Base-by-base conservation (phyloP, 1,284 basidiomycete genomes). In the Hemileccinum hortonii region DNA sequence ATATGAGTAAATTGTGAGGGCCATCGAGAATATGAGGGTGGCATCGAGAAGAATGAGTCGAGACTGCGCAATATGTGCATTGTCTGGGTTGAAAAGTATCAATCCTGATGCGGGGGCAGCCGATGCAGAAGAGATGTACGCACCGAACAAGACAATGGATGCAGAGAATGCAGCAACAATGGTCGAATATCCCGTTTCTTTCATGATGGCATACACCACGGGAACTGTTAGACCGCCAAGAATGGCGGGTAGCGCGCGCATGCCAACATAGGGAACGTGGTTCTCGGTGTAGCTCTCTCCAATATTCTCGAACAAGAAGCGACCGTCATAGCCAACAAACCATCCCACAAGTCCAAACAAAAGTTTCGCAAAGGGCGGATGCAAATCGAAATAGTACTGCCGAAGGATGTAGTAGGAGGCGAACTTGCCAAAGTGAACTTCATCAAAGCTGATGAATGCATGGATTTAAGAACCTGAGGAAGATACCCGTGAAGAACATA, bases 331-430 rank as follows among this genome's bases (percentile, higher is more conserved):
- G 10, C 97, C 97, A 40, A 96, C 92, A 55, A 97, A 87, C 91
- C 93, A 98, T 56, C 94, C 97, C 24, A 91, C 90, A 36, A 96
- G 80, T 43, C 89, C 97, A 63, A 95, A 90, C 30, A 98, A 78
- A 59, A 98, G 80, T 70, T 98, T 98, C 42, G 95, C 94, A 49
- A 98, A 85, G 15, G 96, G 96, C 37, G 96, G 96, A 66, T 99
- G 97, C 5, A 99, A 97, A 70, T 99, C 97, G 76, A 99, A 99
- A 75, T 98, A 98, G 76, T 97, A 99, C 73, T 97, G 84, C 58
- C 94, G 80, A 49, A 78, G 77, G 63, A 98, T 85, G 72, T 98
- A 98, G 71, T 93, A 91, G 7, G 90, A 84, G 18, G 94, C 94
- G 70, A 98, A 95, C 74, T 92, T 93, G 57, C 94, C 94, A 66